Evolutionary conservation across 1,284 basidiomycete species (phyloP), one percentile per base, ranked within the genome.

Genomic region (Coriolopsis trogii): DNA sequence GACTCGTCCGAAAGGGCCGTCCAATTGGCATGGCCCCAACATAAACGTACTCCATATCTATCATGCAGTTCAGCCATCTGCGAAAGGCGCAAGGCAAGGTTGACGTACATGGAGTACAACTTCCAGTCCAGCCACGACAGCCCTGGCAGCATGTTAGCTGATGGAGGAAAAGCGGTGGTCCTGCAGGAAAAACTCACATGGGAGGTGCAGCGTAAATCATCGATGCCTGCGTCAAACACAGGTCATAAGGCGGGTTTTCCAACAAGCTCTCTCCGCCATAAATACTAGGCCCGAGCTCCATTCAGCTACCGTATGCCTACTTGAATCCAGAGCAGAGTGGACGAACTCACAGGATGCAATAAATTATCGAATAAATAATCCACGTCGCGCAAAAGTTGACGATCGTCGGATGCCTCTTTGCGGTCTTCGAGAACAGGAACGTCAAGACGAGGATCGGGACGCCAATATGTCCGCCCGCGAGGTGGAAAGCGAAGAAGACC

Each of bases 321-420:
- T 8, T 10, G 16, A 6, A 26, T 12, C 39, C 7, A 29, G 20
- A 21, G 1, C 25, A 16, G 2, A 13, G 24, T 13, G 20, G 2
- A 9, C 15, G 8, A 21, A 70, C 82, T 66, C 55, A 83, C 82
- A 74, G 63, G 18, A 85, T 53, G 58, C 70, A 77, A 60, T 77
- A 80, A 20, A 72, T 69, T 50, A 82, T 60, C 5, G 82, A 82
- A 62, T 77, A 81, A 37, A 84, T 56, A 12, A 79, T 73, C 79
- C 79, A 81, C 41, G 76, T 73, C 4, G 77, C 62, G 49, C 75
- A 74, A n/a, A 77, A 70, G 38, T 72, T 73, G 18, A 69, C 55
- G 46, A 74, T 55, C 0, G 63, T 67, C 13, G 63, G 59, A 29
- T 63, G 65, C 16, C 65, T 64, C 41, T 62, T 63, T 6, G 66